These are phyloP conservation scores for Atkinsonella texensis DNA, from an alignment of 2,329 filamentous ascomycete species.

Conservation along the genomic window DNA sequence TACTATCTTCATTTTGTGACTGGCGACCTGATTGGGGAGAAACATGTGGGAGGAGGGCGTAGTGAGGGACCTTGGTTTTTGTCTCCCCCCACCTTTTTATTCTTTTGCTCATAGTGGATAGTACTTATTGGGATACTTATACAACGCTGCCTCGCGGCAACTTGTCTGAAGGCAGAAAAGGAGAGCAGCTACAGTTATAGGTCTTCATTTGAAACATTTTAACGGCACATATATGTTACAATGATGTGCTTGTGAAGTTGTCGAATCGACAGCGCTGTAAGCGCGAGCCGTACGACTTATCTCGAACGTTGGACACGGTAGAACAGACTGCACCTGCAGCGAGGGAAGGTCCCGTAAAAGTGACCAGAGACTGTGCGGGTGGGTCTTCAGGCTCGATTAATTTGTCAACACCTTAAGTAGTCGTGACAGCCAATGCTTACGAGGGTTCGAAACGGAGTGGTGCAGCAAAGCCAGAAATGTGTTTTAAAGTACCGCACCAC, in stretches of 20 bases:
- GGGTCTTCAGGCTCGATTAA: too few relatives aligned
- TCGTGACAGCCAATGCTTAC: not conserved
- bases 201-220: conserved; percentile 6
- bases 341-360: too few relatives aligned
- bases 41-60: not conserved
- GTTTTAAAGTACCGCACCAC: not conserved
- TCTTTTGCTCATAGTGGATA: not conserved
- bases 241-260: too few relatives aligned
- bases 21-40: conserved; percentile 7
- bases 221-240: not conserved
- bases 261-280: too few relatives aligned
- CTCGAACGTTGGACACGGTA: too few relatives aligned
- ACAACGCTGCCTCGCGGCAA: conserved; percentile 38
- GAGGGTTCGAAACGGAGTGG: not conserved
- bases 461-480: not conserved
- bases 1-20: conserved; percentile 7
- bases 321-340: too few relatives aligned
- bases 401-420: too few relatives aligned
- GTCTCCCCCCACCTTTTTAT: not conserved
- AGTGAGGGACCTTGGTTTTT: conserved; percentile 4
- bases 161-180: conserved; percentile 18
- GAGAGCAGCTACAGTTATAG: conserved; percentile 6
- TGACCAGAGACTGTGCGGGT: too few relatives aligned
- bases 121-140: conserved; percentile 12
- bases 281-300: too few relatives aligned